A percentile compares a stretch with the other conserved stretches of the same genome.
phyloP scores from a whole-genome alignment of 2,329 filamentous ascomycete species.

The Aspergillus puulaauensis region DNA sequence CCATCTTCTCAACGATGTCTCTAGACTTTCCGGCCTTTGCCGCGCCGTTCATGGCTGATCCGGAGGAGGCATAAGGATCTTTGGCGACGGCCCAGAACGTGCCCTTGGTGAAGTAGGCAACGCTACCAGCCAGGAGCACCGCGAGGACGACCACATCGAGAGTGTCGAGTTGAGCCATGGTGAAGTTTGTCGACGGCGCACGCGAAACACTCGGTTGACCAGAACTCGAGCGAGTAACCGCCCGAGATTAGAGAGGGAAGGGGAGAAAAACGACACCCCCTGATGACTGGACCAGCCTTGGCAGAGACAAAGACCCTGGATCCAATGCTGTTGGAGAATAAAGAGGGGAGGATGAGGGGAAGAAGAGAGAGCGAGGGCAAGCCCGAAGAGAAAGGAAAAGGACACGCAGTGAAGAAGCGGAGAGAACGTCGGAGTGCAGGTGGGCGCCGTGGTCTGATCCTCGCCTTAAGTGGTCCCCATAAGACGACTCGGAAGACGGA shows the following conservation, averaged over 20 bases:
- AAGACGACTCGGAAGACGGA: slow-evolving; percentile 18
- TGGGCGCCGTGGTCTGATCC: slow-evolving; percentile 19
- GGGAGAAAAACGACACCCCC: slow-evolving; percentile 8
- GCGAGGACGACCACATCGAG: slow-evolving; percentile 91
- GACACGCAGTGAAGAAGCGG: slow-evolving; percentile 10
- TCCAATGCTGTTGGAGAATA: neutral
- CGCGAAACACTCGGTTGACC: neutral
- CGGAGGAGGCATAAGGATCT: slow-evolving; percentile 80
- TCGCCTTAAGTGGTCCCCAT: slow-evolving; percentile 13
- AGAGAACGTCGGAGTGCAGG: slow-evolving; percentile 11
- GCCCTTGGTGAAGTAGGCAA: slow-evolving; percentile 97
- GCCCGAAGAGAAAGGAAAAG: neutral
- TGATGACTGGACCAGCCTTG: slow-evolving; percentile 10
- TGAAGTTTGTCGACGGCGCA: slow-evolving; percentile 9
- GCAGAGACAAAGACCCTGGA: neutral
- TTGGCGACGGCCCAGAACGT: slow-evolving; percentile 80
- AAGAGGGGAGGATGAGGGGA: slow-evolving; percentile 3
- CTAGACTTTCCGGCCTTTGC: slow-evolving; percentile 80
- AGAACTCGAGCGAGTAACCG: neutral
- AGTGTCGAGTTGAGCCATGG: slow-evolving; percentile 93
- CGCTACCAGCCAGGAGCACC: slow-evolving; percentile 77
- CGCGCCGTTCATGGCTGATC: slow-evolving; percentile 60
- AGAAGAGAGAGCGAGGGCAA: slow-evolving; percentile 6
- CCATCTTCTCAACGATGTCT: slow-evolving; percentile 93
- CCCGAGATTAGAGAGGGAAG: slow-evolving; percentile 7